Conservation (phyloP, 2,329 filamentous ascomycete species). For the Cladosporium halotolerans region DNA sequence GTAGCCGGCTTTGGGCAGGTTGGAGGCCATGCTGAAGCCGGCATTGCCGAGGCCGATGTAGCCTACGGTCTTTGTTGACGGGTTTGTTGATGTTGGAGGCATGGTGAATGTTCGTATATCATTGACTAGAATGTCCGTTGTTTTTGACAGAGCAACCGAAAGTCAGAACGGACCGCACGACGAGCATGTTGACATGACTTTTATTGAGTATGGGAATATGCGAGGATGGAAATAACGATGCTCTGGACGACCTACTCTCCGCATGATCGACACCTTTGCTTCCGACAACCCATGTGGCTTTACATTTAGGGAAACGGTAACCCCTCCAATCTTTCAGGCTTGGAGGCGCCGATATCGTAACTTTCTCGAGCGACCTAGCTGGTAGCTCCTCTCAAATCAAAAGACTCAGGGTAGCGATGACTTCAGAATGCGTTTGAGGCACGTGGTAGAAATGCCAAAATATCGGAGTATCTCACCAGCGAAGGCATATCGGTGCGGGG, state of each 20-base stretch:
- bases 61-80: constrained; percentile 24
- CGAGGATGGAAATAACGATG: neutral
- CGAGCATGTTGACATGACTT: no score
- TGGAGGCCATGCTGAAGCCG: constrained; percentile 30
- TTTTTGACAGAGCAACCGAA: no score
- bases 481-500: neutral
- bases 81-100: constrained; percentile 1
- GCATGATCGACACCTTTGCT: constrained; percentile 1
- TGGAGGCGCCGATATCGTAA: no score
- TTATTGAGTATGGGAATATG: neutral
- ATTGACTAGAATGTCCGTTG: neutral
- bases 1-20: constrained; percentile 30
- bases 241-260: neutral
- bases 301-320: no score
- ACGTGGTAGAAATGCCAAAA: no score
- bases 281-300: neutral
- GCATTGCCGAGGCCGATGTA: constrained; percentile 33
- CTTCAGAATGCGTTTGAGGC: no score
- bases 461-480: no score
- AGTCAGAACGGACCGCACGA: no score
- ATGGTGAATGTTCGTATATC: neutral
- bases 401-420: no score
- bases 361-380: no score
- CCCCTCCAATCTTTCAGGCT: no score
- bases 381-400: no score